A percentile compares a stretch with the other conserved stretches of the same genome.
Conservation (phyloP, 352 stramenopile genomes). For the Pythium sukuiense region DNA sequence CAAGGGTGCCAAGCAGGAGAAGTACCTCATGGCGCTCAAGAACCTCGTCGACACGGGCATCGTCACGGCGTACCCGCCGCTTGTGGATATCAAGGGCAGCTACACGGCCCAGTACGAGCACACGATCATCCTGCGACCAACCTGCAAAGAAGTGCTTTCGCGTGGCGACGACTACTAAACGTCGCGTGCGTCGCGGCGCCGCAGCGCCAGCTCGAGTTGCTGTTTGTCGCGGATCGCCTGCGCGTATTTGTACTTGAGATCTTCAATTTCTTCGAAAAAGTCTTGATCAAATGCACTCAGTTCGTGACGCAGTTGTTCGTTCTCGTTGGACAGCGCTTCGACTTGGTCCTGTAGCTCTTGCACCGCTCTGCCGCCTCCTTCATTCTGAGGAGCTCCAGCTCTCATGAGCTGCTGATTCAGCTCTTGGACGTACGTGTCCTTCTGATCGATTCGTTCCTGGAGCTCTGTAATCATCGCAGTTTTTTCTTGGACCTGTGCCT, state of each 20-base stretch:
- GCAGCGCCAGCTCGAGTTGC: slow-evolving; percentile 45
- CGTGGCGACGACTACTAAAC: slow-evolving; percentile 97
- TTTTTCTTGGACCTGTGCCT: slow-evolving; percentile 33
- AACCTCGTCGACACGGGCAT: slow-evolving; percentile 98
- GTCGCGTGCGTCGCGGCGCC: not conserved
- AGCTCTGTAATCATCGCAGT: slow-evolving; percentile 39
- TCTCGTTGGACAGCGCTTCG: slow-evolving; percentile 55
- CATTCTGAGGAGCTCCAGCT: not conserved
- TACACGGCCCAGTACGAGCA: slow-evolving; percentile 99
- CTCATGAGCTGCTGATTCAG: slow-evolving; percentile 8
- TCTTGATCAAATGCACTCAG: slow-evolving; percentile 92
- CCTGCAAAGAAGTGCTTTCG: slow-evolving; percentile 98
- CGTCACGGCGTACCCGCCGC: slow-evolving; percentile 94
- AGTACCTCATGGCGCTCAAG: slow-evolving; percentile 97
- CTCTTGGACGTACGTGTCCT: slow-evolving; percentile 20
- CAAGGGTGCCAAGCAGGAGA: slow-evolving; percentile 95
- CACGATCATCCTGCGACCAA: slow-evolving; percentile 96
- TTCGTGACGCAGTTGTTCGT: slow-evolving; percentile 70
- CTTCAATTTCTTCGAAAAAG: slow-evolving; percentile 96
- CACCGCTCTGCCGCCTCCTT: not conserved
- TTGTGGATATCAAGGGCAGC: slow-evolving; percentile 94
- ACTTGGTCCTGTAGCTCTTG: slow-evolving; percentile 17
- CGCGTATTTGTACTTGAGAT: slow-evolving; percentile 94
- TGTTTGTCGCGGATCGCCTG: slow-evolving; percentile 84
- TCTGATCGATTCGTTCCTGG: slow-evolving; percentile 14